Conservation (phyloP, 139 green algal genomes). For the Zygnema circumcarinatum region DNA sequence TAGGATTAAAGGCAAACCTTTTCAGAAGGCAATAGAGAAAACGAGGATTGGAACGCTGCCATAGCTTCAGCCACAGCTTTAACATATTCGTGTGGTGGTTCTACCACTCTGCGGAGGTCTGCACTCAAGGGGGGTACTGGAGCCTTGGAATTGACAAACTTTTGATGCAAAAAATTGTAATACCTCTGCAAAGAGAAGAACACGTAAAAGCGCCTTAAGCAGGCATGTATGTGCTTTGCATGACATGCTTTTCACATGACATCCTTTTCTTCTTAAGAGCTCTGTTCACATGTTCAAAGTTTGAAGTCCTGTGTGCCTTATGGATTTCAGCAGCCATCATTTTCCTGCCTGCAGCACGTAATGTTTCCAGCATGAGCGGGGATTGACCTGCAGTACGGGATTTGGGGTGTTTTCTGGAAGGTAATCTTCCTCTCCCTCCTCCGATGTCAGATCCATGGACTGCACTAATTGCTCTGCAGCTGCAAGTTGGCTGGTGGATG, state of each 20-base stretch:
- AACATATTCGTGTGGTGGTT: not conserved
- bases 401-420: slow-evolving; percentile 41
- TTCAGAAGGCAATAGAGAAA: not conserved
- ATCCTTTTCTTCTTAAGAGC: not conserved
- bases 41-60: not conserved
- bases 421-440: not conserved
- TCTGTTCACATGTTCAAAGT: not conserved
- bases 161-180: slow-evolving; percentile 22
- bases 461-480: not conserved
- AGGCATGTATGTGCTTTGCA: not conserved
- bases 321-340: not conserved
- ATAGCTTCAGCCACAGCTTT: not conserved
- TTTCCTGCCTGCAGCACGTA: too few relatives aligned
- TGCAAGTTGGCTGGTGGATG: not conserved
- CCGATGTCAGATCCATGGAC: slow-evolving; percentile 13
- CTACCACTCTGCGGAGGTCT: not conserved
- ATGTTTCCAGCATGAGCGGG: too few relatives aligned
- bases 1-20: not conserved
- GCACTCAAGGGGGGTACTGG: not conserved
- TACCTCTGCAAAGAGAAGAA: not conserved
- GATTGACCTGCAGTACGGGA: slow-evolving; percentile 40
- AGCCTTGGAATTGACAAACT: not conserved
- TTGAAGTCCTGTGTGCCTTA: not conserved
- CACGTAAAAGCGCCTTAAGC: not conserved
- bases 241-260: not conserved